phyloP scores from a whole-genome alignment of 106 monocot genomes.

The Platanthera guangdongensis region DNA sequence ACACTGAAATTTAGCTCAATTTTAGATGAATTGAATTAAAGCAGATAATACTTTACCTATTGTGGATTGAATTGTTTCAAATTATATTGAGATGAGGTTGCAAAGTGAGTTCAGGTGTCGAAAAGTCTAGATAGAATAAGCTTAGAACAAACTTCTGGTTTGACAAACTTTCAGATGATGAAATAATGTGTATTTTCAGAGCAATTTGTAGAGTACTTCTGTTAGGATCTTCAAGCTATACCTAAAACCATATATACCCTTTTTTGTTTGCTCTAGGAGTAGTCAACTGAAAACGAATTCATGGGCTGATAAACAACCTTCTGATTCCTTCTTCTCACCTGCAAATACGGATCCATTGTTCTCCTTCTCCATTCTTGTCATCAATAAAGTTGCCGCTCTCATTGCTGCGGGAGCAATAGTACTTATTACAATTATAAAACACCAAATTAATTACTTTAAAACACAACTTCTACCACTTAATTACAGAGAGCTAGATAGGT shows the following conservation, averaged over 20 bases:
- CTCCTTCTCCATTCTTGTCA: slow-evolving; percentile 34
- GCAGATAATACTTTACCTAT: too few species aligned
- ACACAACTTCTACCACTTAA: too few species aligned
- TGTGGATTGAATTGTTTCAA: too few species aligned
- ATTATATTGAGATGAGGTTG: too few species aligned
- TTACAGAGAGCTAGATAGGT: neutral
- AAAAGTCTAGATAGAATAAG: too few species aligned
- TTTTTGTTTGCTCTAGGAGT: slow-evolving; percentile 50
- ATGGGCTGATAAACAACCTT: slow-evolving; percentile 20
- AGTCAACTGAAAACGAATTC: slow-evolving; percentile 33
- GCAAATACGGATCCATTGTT: slow-evolving; percentile 7
- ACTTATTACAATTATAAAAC: neutral
- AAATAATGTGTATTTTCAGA: too few species aligned
- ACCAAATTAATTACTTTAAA: neutral
- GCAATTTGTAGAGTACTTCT: too few species aligned
- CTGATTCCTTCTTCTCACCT: slow-evolving; percentile 19
- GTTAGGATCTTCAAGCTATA: neutral
- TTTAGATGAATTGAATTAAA: too few species aligned
- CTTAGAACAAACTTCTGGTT: too few species aligned
- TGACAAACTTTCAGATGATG: too few species aligned
- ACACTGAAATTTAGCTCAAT: too few species aligned
- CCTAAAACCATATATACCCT: slow-evolving; percentile 16
- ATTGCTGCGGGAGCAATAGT: slow-evolving; percentile 16
- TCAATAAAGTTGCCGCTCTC: slow-evolving; percentile 36
- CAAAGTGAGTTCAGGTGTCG: too few species aligned